A percentile compares a stretch with the other conserved stretches of the same genome.
Evolutionary conservation across 768 basidiomycete genomes (phyloP).

Genomic region (Phylloporus sp.): DNA sequence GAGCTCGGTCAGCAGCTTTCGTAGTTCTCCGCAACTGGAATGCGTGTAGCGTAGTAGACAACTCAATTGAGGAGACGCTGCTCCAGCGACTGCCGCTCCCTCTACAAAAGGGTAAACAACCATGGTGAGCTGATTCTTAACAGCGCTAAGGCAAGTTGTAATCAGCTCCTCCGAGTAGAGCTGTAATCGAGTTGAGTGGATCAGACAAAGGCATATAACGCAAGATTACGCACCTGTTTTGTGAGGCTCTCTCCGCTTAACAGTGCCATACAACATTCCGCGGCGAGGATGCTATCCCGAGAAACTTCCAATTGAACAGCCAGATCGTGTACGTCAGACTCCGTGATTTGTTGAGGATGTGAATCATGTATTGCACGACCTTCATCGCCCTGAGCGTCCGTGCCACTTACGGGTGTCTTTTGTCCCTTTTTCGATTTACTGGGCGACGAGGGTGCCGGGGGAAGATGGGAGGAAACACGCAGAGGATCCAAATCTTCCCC

Average conservation of each 20-base stretch:
- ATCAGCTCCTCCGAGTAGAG: slow-evolving; percentile 95
- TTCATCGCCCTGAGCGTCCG: slow-evolving; percentile 1
- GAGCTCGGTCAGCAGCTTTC: slow-evolving; percentile 57
- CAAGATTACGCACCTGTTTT: slow-evolving; percentile 64
- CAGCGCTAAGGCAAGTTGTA: slow-evolving; percentile 64
- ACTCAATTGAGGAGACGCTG: slow-evolving; percentile 47
- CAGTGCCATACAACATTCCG: slow-evolving; percentile 77
- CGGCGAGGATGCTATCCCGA: slow-evolving; percentile 73
- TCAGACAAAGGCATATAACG: background rate
- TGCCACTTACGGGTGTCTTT: slow-evolving; percentile 23
- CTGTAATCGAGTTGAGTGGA: slow-evolving; percentile 34
- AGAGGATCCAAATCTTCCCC: slow-evolving; percentile 79
- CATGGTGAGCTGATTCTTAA: slow-evolving; percentile 78
- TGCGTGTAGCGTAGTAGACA: slow-evolving; percentile 46
- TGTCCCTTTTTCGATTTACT: slow-evolving; percentile 46
- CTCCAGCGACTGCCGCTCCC: slow-evolving; percentile 43
- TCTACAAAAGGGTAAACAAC: slow-evolving; percentile 87
- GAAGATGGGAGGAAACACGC: slow-evolving; percentile 26
- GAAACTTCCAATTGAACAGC: slow-evolving; percentile 54
- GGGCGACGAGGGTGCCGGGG: slow-evolving; percentile 34
- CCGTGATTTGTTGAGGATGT: slow-evolving; percentile 33
- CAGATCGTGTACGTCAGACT: slow-evolving; percentile 50
- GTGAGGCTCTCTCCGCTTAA: slow-evolving; percentile 75
- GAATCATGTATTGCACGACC: slow-evolving; percentile 3
- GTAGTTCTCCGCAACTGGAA: slow-evolving; percentile 32